Evolutionary conservation across 73 alveolate genomes (phyloP).

Genomic region (Stentor coeruleus): DNA sequence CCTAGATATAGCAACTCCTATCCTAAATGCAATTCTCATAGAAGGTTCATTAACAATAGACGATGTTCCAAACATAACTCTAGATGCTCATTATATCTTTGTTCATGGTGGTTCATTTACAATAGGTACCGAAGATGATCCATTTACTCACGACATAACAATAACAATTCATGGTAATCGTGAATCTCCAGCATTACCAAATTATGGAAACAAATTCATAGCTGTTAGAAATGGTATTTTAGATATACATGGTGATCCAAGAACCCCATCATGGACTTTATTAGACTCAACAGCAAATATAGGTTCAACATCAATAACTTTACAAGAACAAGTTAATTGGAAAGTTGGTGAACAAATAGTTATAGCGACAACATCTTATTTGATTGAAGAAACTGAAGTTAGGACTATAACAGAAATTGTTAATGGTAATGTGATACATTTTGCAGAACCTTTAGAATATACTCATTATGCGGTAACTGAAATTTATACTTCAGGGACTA

Average conservation of each 20-base stretch:
- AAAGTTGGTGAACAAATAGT: conserved; percentile 66
- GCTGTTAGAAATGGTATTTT: conserved; percentile 49
- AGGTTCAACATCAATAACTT: conserved; percentile 49
- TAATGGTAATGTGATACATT: conserved; percentile 27
- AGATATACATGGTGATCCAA: conserved; percentile 73
- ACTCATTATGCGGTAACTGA: conserved; percentile 26
- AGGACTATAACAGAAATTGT: conserved; percentile 40
- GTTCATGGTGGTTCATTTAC: conserved; percentile 1
- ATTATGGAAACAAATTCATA: conserved; percentile 27
- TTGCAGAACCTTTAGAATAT: conserved; percentile 44
- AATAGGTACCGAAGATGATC: conserved; percentile 67
- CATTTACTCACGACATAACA: conserved; percentile 49
- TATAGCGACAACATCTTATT: conserved; percentile 62
- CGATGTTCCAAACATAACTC: conserved; percentile 26
- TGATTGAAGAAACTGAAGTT: conserved; percentile 62
- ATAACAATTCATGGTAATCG: conserved; percentile 68
- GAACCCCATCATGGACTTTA: conserved; percentile 71
- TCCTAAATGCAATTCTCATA: conserved; percentile 30
- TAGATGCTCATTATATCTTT: conserved; percentile 20
- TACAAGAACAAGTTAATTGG: conserved; percentile 67
- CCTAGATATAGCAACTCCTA: conserved; percentile 45
- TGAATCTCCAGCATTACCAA: conserved; percentile 66
- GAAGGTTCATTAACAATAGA: conserved; percentile 43
- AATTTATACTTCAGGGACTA: conserved; percentile 27
- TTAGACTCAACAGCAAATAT: conserved; percentile 50